phyloP scores from a whole-genome alignment of 495 filamentous ascomycete species.

The Daldinia concentrica region DNA sequence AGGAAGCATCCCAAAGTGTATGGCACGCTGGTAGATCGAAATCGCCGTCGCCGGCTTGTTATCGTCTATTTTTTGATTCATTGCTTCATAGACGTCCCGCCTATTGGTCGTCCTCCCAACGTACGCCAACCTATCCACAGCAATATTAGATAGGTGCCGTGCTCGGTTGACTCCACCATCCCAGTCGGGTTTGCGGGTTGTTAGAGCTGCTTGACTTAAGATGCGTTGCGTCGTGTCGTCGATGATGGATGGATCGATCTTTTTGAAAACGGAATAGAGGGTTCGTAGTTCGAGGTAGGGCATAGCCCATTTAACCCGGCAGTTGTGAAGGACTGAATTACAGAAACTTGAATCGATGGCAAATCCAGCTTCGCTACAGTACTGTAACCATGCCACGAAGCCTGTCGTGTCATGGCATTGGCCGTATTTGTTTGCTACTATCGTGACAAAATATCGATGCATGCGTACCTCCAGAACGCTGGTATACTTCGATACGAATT shows the following conservation, averaged over 20 bases:
- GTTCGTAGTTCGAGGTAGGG: constrained; percentile 50
- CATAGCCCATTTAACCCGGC: constrained; percentile 48
- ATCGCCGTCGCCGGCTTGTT: constrained; percentile 40
- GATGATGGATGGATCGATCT: constrained; percentile 43
- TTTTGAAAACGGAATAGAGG: constrained; percentile 48
- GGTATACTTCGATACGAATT: constrained; percentile 52
- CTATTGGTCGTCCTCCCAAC: constrained; percentile 37
- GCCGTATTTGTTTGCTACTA: constrained; percentile 58
- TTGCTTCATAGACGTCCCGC: constrained; percentile 48
- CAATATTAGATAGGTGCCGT: constrained; percentile 27
- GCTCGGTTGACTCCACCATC: not conserved
- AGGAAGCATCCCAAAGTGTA: constrained; percentile 46
- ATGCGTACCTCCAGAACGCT: constrained; percentile 47
- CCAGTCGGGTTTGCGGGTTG: constrained; percentile 27
- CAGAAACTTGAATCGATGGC: constrained; percentile 49
- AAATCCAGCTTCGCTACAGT: constrained; percentile 47
- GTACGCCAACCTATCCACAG: constrained; percentile 31
- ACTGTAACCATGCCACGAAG: constrained; percentile 51
- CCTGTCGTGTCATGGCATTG: constrained; percentile 51
- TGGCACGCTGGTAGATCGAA: constrained; percentile 50
- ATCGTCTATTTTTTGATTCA: constrained; percentile 48
- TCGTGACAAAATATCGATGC: constrained; percentile 50
- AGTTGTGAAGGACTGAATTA: constrained; percentile 55
- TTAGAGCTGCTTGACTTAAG: constrained; percentile 49
- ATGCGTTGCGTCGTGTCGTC: constrained; percentile 50